Percentiles rank a stretch among this genome's conserved stretches.
phyloP scores from a whole-genome alignment of 2,329 filamentous ascomycete genomes.

The Trichoderma harzianum region DNA sequence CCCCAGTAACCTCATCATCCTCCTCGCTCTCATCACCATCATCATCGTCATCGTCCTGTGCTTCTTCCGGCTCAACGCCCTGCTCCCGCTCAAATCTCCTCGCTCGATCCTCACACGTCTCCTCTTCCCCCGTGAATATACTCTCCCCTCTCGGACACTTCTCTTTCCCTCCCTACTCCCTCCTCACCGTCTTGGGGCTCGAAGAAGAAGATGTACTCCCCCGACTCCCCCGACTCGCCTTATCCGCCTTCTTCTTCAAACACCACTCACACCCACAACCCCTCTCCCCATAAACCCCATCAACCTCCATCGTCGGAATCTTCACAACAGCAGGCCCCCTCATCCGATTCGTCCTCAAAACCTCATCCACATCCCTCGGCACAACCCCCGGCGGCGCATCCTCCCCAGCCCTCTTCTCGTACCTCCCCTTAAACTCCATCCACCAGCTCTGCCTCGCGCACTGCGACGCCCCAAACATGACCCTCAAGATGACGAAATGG shows the following conservation, averaged over 20 bases:
- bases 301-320: slow-evolving; percentile 4
- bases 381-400: slow-evolving; percentile 7
- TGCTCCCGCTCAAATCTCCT: neutral
- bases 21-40: neutral
- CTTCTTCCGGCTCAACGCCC: neutral
- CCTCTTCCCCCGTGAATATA: neutral
- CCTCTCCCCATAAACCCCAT: neutral
- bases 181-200: neutral
- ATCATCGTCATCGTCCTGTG: neutral
- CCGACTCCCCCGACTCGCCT: neutral
- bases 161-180: neutral
- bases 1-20: neutral
- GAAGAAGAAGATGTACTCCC: neutral
- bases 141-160: neutral
- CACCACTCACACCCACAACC: neutral
- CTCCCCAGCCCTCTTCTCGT: neutral
- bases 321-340: neutral
- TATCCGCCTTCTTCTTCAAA: neutral
- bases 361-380: neutral
- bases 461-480: slow-evolving; percentile 11
- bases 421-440: neutral
- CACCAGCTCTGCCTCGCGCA: slow-evolving; percentile 12
- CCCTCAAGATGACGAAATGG: slow-evolving; percentile 8
- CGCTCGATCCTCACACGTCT: neutral
- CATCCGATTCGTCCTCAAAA: neutral